Base-by-base conservation (phyloP, 306 rosid genomes). In the Inga leiocalycina region DNA sequence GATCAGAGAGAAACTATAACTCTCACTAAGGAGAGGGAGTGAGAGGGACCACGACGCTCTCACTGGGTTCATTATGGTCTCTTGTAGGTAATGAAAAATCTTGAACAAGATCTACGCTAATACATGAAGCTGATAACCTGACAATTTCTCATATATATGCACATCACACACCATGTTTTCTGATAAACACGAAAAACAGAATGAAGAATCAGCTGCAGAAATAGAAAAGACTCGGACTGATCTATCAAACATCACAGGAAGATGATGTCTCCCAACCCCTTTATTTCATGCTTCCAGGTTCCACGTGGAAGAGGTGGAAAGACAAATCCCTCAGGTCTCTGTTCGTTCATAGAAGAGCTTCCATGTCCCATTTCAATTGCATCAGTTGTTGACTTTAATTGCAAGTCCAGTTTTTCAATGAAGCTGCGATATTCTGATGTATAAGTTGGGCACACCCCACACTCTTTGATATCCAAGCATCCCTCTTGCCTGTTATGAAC, bases 381-480 rank as follows among this genome's bases (percentile, higher is more conserved):
- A 35, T 20, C 20, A 8, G 48, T 0, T 37, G 35, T 43, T 17
- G 73, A 17, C 41, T 22, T 24, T 8, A 20, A n/a, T n/a, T 57
- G 30, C 5, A 12, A n/a, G 45, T 48, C 59, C 80, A 77, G 7
- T 62, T 62, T 48, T 41, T 77, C 27, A 15, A 76, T 30, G 19
- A 76, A 59, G 57, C 44, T 41, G 1, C 43, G 70, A 41, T 76
- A 76, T 39, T 76, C 80, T 5, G 69, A 76, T n/a, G 54, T 15
- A 59, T 76, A 37, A 12, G 64, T 76, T 24, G 32, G 57, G 57
- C 80, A 77, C 15, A 59, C 68, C 52, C 80, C 80, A 77, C 71
- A 77, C 69, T 41, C 71, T 43, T 59, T 75, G 2, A 75, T 56
- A 3, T 66, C 71, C 35, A 61, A 3, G 65, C 14, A 57, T 10